phyloP scores from a whole-genome alignment of 1,284 basidiomycete genomes.

The Dichomitus squalens region DNA sequence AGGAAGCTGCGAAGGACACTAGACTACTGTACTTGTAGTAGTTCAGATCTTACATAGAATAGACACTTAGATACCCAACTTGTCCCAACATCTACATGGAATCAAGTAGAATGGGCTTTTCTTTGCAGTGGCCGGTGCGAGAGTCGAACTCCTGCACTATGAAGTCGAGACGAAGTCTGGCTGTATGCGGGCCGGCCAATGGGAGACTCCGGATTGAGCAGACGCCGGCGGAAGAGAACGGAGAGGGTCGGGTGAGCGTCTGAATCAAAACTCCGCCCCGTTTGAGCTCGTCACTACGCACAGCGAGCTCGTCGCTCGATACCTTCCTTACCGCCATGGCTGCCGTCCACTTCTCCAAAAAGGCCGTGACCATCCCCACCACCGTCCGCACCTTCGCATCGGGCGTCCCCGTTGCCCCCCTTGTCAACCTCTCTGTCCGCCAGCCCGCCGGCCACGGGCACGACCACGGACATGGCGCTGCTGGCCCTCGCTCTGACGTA shows the following conservation, averaged over 20 bases:
- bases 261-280: constrained; percentile 27
- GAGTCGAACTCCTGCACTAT: background rate
- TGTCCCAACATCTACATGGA: too few species aligned
- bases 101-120: too few species aligned
- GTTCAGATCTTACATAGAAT: background rate
- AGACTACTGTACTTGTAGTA: background rate
- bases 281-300: constrained; percentile 29
- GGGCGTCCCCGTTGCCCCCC: constrained; percentile 70
- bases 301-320: constrained; percentile 23
- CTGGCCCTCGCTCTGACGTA: constrained; percentile 63
- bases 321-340: constrained; percentile 49
- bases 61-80: background rate
- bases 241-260: constrained; percentile 18
- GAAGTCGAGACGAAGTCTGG: constrained; percentile 2
- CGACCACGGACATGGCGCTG: constrained; percentile 58
- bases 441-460: constrained; percentile 59
- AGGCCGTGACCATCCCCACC: constrained; percentile 81
- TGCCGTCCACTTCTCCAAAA: constrained; percentile 71
- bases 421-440: constrained; percentile 70
- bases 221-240: constrained; percentile 27
- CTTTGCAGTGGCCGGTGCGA: background rate
- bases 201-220: constrained; percentile 7
- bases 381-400: constrained; percentile 78
- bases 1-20: background rate
- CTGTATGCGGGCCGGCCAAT: constrained; percentile 14